Conservation (phyloP, 257 asterid genomes). For the Paraleonurus japonicus region DNA sequence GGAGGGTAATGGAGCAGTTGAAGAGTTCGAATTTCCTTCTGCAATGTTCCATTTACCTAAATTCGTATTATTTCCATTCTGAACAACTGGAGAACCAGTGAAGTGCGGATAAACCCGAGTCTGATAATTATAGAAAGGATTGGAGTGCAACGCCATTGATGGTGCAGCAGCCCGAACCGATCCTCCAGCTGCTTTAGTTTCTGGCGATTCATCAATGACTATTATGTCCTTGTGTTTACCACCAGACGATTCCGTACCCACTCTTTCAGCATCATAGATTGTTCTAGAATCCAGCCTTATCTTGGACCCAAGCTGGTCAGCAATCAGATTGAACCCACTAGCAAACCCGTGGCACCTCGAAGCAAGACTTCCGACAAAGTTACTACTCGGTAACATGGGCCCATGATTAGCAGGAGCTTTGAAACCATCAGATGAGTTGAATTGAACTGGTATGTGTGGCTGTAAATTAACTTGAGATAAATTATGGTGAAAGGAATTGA, state of each 20-base stretch:
- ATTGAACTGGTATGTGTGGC: conserved; percentile 25
- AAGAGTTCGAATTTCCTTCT: conserved; percentile 30
- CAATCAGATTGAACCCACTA: conserved; percentile 30
- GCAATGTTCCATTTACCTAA: conserved; percentile 42
- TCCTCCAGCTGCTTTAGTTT: conserved; percentile 24
- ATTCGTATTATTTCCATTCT: conserved; percentile 28
- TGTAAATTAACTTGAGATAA: conserved; percentile 29
- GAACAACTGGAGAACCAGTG: conserved; percentile 33
- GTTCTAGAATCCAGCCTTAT: conserved; percentile 22
- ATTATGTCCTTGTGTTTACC: conserved; percentile 39
- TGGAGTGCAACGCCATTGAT: conserved; percentile 28
- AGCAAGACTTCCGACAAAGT: conserved; percentile 28
- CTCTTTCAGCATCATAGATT: conserved; percentile 29
- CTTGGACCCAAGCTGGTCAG: conserved; percentile 30
- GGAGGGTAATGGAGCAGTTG: conserved; percentile 33
- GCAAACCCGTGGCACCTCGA: conserved; percentile 28
- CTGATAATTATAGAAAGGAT: conserved; percentile 35
- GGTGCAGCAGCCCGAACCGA: conserved; percentile 4
- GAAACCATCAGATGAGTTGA: conserved; percentile 37
- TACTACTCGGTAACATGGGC: conserved; percentile 34
- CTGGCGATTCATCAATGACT: conserved; percentile 48
- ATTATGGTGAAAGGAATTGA: conserved; percentile 27
- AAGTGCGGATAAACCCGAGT: conserved; percentile 33
- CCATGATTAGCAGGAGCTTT: conserved; percentile 29
- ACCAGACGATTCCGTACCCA: conserved; percentile 24